These are phyloP conservation scores for Piloderma croceum DNA, from an alignment of 768 basidiomycete genomes.

Conservation along the genomic window DNA sequence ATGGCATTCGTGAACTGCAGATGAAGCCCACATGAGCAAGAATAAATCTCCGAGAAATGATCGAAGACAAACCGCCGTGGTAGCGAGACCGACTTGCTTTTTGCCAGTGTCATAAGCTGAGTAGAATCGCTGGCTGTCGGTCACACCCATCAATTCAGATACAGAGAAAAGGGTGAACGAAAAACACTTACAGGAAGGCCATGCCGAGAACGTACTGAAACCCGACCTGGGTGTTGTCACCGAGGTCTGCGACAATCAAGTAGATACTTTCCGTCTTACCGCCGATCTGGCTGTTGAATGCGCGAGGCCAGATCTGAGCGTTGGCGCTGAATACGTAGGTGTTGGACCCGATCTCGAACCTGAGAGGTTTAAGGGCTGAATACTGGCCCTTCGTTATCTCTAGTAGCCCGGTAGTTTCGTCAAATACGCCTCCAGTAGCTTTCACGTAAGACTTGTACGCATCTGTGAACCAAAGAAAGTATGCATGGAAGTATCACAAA, in stretches of 20 bases:
- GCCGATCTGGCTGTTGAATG: constrained; percentile 25
- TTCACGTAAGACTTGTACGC: constrained; percentile 21
- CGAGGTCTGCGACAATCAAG: constrained; percentile 23
- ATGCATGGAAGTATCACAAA: neutral
- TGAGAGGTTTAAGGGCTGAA: constrained; percentile 44
- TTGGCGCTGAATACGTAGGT: constrained; percentile 20
- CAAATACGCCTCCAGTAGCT: constrained; percentile 6
- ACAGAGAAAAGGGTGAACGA: no score
- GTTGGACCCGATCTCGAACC: constrained; percentile 40
- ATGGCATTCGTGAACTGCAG: no score
- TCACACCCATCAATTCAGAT: no score
- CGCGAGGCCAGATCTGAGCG: constrained; percentile 31
- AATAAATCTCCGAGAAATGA: no score
- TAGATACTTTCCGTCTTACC: constrained; percentile 22
- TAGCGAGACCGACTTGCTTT: no score
- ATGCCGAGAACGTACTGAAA: constrained; percentile 25
- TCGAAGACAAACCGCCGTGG: no score
- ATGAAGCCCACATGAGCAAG: no score
- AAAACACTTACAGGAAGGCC: no score
- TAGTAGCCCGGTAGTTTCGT: constrained; percentile 21
- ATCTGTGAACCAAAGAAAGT: constrained; percentile 11
- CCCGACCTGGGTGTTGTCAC: constrained; percentile 3
- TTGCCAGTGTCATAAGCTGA: no score
- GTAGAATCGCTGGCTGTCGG: no score
- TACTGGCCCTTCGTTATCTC: constrained; percentile 50